phyloP scores from a whole-genome alignment of 345 rosid genomes.

The Adansonia digitata region DNA sequence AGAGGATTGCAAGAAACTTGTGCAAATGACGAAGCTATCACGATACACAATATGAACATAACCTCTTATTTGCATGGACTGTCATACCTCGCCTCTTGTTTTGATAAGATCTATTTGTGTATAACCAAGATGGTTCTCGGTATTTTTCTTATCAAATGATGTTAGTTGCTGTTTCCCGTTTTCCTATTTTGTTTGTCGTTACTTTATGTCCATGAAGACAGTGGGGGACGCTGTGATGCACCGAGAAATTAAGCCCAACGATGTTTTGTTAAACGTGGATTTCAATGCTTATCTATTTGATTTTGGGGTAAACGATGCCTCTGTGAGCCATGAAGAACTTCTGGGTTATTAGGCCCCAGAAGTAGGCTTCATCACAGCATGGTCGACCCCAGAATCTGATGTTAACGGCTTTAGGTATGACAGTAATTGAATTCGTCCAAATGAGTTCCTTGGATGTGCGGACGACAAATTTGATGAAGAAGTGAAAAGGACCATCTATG shows the following conservation, averaged over 20 bases:
- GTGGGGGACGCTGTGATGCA: conserved; percentile 34
- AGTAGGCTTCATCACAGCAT: conserved; percentile 25
- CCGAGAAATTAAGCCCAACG: conserved; percentile 36
- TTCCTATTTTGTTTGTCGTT: not conserved
- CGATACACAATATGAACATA: no score
- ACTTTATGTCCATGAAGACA: conserved; percentile 38
- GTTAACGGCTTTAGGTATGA: conserved; percentile 34
- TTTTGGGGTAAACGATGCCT: no score
- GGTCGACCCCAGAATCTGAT: conserved; percentile 24
- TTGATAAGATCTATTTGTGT: no score
- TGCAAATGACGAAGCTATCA: no score
- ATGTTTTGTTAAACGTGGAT: conserved; percentile 30
- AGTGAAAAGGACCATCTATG: conserved; percentile 22
- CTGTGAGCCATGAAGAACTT: no score
- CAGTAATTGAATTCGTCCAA: conserved; percentile 28
- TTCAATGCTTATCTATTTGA: conserved; percentile 31
- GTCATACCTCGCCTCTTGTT: no score
- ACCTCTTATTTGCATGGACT: no score
- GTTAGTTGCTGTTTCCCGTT: no score
- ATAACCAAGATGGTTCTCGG: no score
- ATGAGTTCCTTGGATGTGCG: conserved; percentile 16
- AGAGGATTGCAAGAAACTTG: no score
- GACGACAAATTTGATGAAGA: conserved; percentile 23
- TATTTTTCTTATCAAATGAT: no score
- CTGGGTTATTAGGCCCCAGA: conserved; percentile 33